Percentiles rank a stretch among this genome's conserved stretches.
Conservation (phyloP, 306 rosid species). For the Echinosophora koreensis region DNA sequence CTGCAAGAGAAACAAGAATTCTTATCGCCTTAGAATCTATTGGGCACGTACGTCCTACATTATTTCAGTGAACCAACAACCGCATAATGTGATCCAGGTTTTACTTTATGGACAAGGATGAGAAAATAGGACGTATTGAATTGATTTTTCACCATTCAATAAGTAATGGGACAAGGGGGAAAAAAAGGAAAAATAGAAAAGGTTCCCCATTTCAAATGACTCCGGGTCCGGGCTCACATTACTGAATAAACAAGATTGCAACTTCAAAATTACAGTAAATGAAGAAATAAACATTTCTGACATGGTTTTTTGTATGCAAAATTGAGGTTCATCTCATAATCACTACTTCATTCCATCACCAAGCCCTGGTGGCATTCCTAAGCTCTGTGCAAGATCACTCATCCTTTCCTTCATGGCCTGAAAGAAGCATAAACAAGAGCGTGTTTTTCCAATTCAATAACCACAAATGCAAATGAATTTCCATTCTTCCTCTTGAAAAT, state of each 20-base stretch:
- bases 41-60: background rate
- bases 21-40: background rate
- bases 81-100: background rate
- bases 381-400: conserved; percentile 63
- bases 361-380: conserved; percentile 60
- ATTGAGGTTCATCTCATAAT: conserved; percentile 53
- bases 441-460: conserved; percentile 30
- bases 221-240: conserved; percentile 28
- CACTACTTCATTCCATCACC: conserved; percentile 57
- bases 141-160: conserved; percentile 10
- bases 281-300: conserved; percentile 48
- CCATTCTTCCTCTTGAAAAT: conserved; percentile 29
- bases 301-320: conserved; percentile 56
- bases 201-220: conserved; percentile 9
- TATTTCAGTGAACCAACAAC: background rate
- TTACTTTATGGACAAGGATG: background rate
- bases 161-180: background rate
- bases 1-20: background rate
- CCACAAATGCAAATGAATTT: conserved; percentile 21
- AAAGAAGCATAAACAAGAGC: conserved; percentile 36
- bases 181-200: background rate
- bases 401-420: conserved; percentile 72
- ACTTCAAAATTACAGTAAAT: conserved; percentile 40
- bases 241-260: conserved; percentile 29
- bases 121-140: background rate